Conservation (phyloP, 768 basidiomycete genomes). For the Boletus huronensis region DNA sequence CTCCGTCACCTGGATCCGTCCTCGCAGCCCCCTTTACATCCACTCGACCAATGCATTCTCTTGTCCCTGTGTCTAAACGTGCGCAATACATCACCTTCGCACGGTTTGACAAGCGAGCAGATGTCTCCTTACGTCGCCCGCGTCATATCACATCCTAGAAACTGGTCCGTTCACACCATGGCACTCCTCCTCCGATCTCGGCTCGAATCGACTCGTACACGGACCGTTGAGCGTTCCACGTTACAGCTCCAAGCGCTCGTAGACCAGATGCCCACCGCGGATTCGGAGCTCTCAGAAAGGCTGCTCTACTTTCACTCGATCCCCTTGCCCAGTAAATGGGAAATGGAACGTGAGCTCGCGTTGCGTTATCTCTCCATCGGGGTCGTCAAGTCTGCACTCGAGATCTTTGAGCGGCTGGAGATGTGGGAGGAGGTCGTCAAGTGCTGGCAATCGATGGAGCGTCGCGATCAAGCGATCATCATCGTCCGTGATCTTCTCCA, state of each 20-base stretch:
- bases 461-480: conserved; percentile 68
- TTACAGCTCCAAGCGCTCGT: conserved; percentile 93
- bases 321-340: conserved; percentile 87
- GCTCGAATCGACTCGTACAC: conserved; percentile 80
- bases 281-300: conserved; percentile 70
- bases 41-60: conserved; percentile 91
- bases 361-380: conserved; percentile 79
- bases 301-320: conserved; percentile 78
- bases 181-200: conserved; percentile 91
- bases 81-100: conserved; percentile 82
- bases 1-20: conserved; percentile 78
- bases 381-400: conserved; percentile 84
- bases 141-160: conserved; percentile 83
- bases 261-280: conserved; percentile 92
- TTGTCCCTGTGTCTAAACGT: conserved; percentile 88
- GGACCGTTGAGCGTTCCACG: conserved; percentile 90
- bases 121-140: conserved; percentile 91
- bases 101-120: conserved; percentile 89
- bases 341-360: conserved; percentile 89
- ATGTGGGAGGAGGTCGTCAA: conserved; percentile 98
- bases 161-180: conserved; percentile 98
- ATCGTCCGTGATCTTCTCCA: conserved; percentile 85
- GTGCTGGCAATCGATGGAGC: conserved; percentile 82
- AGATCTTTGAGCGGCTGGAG: conserved; percentile 90
- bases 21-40: conserved; percentile 82